Conservation (phyloP, 495 filamentous ascomycete genomes). For the Glarea lozoyensis region DNA sequence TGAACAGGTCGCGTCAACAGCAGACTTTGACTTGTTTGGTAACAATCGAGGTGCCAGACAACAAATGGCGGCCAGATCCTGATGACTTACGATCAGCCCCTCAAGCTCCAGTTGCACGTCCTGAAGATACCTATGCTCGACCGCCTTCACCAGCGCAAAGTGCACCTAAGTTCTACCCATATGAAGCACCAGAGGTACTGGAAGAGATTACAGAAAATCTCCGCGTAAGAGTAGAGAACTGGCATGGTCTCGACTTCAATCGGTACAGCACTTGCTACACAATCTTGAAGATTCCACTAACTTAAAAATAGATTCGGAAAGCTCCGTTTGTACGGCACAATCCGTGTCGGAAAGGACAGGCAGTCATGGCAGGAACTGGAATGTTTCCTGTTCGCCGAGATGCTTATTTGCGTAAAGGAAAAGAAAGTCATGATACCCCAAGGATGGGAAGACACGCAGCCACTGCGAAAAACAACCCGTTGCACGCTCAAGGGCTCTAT, state of each 20-base stretch:
- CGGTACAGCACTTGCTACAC: too few relatives aligned
- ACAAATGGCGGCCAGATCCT: slow-evolving; percentile 79
- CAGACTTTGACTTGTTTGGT: slow-evolving; percentile 91
- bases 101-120: slow-evolving; percentile 32
- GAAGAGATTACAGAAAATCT: slow-evolving; percentile 83
- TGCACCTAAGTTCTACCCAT: slow-evolving; percentile 47
- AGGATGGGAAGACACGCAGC: slow-evolving; percentile 52
- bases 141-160: slow-evolving; percentile 42
- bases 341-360: slow-evolving; percentile 93
- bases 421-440: slow-evolving; percentile 56
- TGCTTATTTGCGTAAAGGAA: slow-evolving; percentile 99
- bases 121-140: slow-evolving; percentile 35
- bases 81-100: slow-evolving; percentile 69
- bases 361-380: slow-evolving; percentile 97
- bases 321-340: slow-evolving; percentile 80
- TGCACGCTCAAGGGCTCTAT: slow-evolving; percentile 97
- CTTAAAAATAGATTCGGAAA: slow-evolving; percentile 68
- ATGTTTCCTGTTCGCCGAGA: slow-evolving; percentile 95
- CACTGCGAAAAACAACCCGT: slow-evolving; percentile 54
- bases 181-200: slow-evolving; percentile 57
- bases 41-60: slow-evolving; percentile 89
- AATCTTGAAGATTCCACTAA: slow-evolving; percentile 9
- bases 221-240: slow-evolving; percentile 84
- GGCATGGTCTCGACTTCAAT: slow-evolving; percentile 95
- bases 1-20: slow-evolving; percentile 86